Conservation (phyloP, 495 filamentous ascomycete genomes). For the Hypoxylon lenormandii region DNA sequence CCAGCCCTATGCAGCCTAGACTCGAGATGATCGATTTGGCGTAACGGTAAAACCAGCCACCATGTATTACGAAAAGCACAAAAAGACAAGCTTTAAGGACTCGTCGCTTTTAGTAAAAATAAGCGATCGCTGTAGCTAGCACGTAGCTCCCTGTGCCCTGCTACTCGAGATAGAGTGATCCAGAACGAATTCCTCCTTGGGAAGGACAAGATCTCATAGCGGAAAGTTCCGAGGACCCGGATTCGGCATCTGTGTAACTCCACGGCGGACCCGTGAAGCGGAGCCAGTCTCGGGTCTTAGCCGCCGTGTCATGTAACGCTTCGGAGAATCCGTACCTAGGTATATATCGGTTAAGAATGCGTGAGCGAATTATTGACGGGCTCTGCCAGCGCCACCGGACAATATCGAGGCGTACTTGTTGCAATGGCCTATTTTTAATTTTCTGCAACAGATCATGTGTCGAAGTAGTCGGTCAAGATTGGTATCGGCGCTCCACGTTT, state of each 20-base stretch:
- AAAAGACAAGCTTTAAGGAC: background rate
- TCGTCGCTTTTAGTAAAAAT: background rate
- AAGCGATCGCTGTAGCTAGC: background rate
- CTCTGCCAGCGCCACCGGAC: too few species aligned
- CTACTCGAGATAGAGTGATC: conserved; percentile 1
- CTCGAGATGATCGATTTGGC: conserved; percentile 17
- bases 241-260: conserved; percentile 41
- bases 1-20: conserved; percentile 43
- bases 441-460: too few species aligned
- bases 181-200: background rate
- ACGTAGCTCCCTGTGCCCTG: conserved; percentile 19
- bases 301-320: background rate
- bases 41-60: conserved; percentile 20
- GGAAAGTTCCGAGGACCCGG: conserved; percentile 31
- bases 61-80: background rate
- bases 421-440: too few species aligned
- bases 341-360: conserved; percentile 17
- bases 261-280: conserved; percentile 38
- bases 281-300: conserved; percentile 16
- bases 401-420: too few species aligned
- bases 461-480: too few species aligned
- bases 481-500: too few species aligned
- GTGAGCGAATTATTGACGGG: background rate
- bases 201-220: conserved; percentile 2
- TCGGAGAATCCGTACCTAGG: conserved; percentile 20